phyloP scores from a whole-genome alignment of 768 basidiomycete species.

The Mycena haematopus region DNA sequence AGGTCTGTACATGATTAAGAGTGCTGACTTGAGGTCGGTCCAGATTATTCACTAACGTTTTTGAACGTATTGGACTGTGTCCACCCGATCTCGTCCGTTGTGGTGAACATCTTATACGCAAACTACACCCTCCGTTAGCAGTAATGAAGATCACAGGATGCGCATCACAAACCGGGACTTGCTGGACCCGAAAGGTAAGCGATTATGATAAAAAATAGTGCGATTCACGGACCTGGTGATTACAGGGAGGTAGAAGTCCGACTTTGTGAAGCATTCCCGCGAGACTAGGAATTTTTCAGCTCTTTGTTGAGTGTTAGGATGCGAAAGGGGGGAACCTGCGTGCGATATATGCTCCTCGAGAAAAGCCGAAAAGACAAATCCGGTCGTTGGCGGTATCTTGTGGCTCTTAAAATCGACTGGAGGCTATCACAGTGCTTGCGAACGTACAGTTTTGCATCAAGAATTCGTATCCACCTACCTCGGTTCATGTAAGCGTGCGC shows the following conservation, averaged over 20 bases:
- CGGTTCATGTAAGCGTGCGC: no score
- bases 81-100: no score
- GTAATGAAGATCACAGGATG: no score
- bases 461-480: conserved; percentile 47
- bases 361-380: conserved; percentile 28
- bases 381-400: conserved; percentile 44
- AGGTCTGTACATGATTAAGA: conserved; percentile 34
- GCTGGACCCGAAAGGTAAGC: no score
- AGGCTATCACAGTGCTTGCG: not conserved
- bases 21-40: conserved; percentile 31
- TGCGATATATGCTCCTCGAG: conserved; percentile 65
- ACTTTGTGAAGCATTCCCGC: conserved; percentile 61
- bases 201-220: no score
- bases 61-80: no score
- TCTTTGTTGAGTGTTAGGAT: no score
- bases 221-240: conserved; percentile 37
- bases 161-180: no score
- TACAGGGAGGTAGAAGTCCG: conserved; percentile 57
- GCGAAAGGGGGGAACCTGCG: conserved; percentile 32
- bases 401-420: no score
- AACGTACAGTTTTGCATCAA: conserved; percentile 62
- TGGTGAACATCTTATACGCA: conserved; percentile 1
- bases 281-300: not conserved
- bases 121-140: conserved; percentile 1
- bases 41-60: not conserved